A percentile compares a stretch with the other conserved stretches of the same genome.
Evolutionary conservation across 805 yeast genomes (phyloP).

Genomic region (Cyberlindnera veronae): DNA sequence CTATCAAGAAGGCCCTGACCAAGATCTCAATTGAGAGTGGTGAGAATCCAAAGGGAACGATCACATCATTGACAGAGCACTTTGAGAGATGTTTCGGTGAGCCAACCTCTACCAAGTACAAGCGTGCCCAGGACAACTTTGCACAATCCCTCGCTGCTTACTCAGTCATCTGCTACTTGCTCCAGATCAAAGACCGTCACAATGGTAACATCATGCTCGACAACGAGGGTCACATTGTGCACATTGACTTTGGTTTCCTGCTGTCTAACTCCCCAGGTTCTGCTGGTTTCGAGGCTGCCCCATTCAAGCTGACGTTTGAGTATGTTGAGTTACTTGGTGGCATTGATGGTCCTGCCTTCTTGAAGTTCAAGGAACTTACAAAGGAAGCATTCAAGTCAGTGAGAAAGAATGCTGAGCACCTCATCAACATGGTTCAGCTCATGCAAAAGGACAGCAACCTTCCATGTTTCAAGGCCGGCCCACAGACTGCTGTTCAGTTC

Average conservation of each 20-base stretch:
- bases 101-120: conserved; percentile 48
- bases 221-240: conserved; percentile 90
- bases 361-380: conserved; percentile 56
- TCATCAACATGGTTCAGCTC: conserved; percentile 81
- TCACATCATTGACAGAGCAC: conserved; percentile 76
- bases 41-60: conserved; percentile 64
- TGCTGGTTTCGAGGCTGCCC: conserved; percentile 96
- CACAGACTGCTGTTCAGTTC: conserved; percentile 72
- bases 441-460: conserved; percentile 89
- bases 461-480: conserved; percentile 91
- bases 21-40: conserved; percentile 65
- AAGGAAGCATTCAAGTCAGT: conserved; percentile 72
- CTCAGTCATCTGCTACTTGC: conserved; percentile 81
- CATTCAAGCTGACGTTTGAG: conserved; percentile 88
- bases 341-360: conserved; percentile 53
- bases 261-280: conserved; percentile 95
- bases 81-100: conserved; percentile 74
- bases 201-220: conserved; percentile 98
- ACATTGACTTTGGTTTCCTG: conserved; percentile 93
- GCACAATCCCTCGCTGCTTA: conserved; percentile 87
- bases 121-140: conserved; percentile 79
- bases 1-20: conserved; percentile 89
- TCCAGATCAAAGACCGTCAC: conserved; percentile 94
- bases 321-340: conserved; percentile 91
- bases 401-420: conserved; percentile 67